Base-by-base conservation (phyloP, 2,329 filamentous ascomycete genomes). In the Lecanoromycetidae sp. region DNA sequence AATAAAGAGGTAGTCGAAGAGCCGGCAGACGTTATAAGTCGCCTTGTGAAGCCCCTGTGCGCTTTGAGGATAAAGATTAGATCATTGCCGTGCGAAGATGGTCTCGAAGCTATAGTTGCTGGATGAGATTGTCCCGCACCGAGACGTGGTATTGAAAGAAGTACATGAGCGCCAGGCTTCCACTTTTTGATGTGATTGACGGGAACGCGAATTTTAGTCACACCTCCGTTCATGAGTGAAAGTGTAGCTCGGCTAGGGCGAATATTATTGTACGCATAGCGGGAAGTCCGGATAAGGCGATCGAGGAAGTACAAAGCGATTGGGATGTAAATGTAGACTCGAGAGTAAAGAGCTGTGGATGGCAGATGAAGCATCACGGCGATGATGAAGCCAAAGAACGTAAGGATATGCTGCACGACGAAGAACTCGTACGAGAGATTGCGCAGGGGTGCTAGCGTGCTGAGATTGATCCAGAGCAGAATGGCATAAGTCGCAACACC, bases 121-220 rank as follows among this genome's bases (percentile, higher is more conserved):
- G 79, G 79, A 53, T 83, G 79, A 20, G 71, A 74, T 55, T 81
- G 75, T 2, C 82, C 60, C 1, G 75, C 76, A 15, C 69, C 67
- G 30, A 79, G 58, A 0, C 66, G 67, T 55, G 74, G 78, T 55
- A 68, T 79, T 4, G 74, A 73, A 2, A 82, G 61, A 54, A 80
- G 79, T 0, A 76, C 68, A 57, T 82, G 78, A 51, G 82, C 78
- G 1, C 79, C 79, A 3, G 79, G 69, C 23, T 60, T 67, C 79
- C 79, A 83, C 15, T 57, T 62, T 34, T 59, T 63, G 52, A 66
- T 57, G 1, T 58, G 37, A 19, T 60, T 57, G 44, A 58, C 62
- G 2, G 58, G 55, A 8, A 67, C 52, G n/a, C 54, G 55, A 22
- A 67, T 50, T 46, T 60, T 63, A 2, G 64, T 67, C 5, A 62